These are phyloP conservation scores for Maudiozyma saulgeensis DNA, from an alignment of 805 yeast genomes.

Conservation along the genomic window DNA sequence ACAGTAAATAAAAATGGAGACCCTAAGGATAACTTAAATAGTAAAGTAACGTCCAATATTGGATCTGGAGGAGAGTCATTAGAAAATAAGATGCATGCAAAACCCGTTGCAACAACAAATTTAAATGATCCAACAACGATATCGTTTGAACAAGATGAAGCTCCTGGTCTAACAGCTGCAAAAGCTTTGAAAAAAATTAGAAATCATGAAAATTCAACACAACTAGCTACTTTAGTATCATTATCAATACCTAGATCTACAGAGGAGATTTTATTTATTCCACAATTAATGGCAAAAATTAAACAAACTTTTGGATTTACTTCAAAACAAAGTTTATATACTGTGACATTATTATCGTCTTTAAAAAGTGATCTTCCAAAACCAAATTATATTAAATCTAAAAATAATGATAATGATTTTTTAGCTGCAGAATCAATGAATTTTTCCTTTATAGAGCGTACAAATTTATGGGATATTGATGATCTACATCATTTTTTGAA, in stretches of 20 bases:
- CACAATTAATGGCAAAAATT: slow-evolving; percentile 58
- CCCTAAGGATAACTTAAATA: background rate
- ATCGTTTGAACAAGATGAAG: slow-evolving; percentile 56
- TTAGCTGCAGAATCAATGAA: slow-evolving; percentile 3
- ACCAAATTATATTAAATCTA: slow-evolving; percentile 12
- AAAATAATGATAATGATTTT: background rate
- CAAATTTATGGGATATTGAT: slow-evolving; percentile 24
- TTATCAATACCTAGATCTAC: slow-evolving; percentile 68
- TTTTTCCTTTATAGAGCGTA: slow-evolving; percentile 10
- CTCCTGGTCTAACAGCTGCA: slow-evolving; percentile 69
- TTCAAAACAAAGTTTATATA: slow-evolving; percentile 57
- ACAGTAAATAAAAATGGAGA: background rate
- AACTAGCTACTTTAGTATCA: slow-evolving; percentile 52
- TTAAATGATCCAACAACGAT: slow-evolving; percentile 27
- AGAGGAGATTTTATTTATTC: slow-evolving; percentile 67
- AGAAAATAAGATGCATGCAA: slow-evolving; percentile 11
- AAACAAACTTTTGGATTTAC: slow-evolving; percentile 65
- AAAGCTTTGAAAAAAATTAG: slow-evolving; percentile 53
- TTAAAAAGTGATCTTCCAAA: slow-evolving; percentile 47
- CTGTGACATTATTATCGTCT: slow-evolving; percentile 63
- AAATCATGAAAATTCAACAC: slow-evolving; percentile 37
- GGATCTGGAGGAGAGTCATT: background rate
- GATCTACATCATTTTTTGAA: slow-evolving; percentile 18
- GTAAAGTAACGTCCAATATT: background rate
- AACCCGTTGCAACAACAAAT: slow-evolving; percentile 22